These are phyloP conservation scores for Centella asiatica DNA, from an alignment of 129 eudicot genomes.

Conservation along the genomic window DNA sequence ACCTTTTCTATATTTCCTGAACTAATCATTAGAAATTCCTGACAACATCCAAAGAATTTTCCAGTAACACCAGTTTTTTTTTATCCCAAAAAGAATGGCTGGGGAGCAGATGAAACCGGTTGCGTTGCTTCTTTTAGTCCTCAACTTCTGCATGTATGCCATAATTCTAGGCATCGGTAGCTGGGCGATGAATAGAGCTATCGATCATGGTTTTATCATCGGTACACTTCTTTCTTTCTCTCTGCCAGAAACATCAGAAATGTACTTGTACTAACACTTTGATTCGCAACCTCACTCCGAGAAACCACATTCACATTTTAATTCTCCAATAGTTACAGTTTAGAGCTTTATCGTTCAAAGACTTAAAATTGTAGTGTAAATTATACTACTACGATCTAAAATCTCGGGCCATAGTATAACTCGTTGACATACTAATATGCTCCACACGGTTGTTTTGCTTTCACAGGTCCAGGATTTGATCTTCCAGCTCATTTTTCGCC, in stretches of 20 bases:
- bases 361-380: no score
- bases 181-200: slow-evolving; percentile 79
- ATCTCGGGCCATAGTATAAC: no score
- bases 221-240: no score
- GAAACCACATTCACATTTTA: no score
- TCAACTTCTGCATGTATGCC: slow-evolving; percentile 84
- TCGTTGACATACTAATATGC: background rate
- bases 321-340: no score
- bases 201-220: slow-evolving; percentile 77
- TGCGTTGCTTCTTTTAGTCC: slow-evolving; percentile 49
- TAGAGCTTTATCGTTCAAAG: no score
- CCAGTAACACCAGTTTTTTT: slow-evolving; percentile 34
- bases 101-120: slow-evolving; percentile 40
- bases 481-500: slow-evolving; percentile 97
- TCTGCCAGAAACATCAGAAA: no score
- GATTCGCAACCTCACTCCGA: no score
- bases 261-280: no score
- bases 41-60: background rate
- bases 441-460: background rate
- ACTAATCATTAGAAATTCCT: background rate
- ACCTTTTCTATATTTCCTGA: background rate
- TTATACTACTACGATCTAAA: no score
- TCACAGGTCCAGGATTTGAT: slow-evolving; percentile 60
- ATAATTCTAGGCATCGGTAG: slow-evolving; percentile 75
- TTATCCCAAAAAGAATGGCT: slow-evolving; percentile 51